Base-by-base conservation (phyloP, 139 green algal genomes). In the Chlamydomonas asymmetrica region DNA sequence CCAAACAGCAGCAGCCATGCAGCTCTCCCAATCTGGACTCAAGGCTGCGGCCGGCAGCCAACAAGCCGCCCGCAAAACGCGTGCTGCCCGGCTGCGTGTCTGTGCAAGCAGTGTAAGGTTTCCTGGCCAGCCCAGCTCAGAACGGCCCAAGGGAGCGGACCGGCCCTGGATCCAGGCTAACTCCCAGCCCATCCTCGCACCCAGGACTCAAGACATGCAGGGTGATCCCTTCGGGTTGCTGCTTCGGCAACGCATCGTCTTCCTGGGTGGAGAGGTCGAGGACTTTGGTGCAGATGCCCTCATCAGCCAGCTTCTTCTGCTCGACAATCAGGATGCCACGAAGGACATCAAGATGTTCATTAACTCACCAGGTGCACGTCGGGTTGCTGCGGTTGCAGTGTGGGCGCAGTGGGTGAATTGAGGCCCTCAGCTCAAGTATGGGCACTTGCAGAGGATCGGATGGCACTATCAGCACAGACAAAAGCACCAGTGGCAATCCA, bases 331-430 rank as follows among this genome's bases (percentile, higher is more conserved):
- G 64, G 96, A 98, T 73, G 84, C 93, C 32, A 96, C 77, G 9
- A 97, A 97, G 85, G 96, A 98, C 84, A 99, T 99, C 84, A 98
- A 98, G 85, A 69, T 99, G n/a, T 98, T 98, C 87, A 98, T 99
- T 82, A 99, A 99, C 85, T 98, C 95, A 29, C 96, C 96, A 32
- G 96, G 88, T 91, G 70, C 39, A 49, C 5, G n/a, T 65, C 52
- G 25, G 40, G 2, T 63, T 10, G n/a, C 2, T 13, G 23, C 13
- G 29, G n/a, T n/a, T n/a, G n/a, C n/a, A n/a, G n/a, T n/a, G n/a
- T n/a, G n/a, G n/a, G n/a, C n/a, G n/a, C n/a, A n/a, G n/a, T n/a
- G n/a, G n/a, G n/a, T n/a, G n/a, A n/a, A n/a, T n/a, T n/a, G n/a
- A n/a, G n/a, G n/a, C n/a, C n/a, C n/a, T n/a, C n/a, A n/a, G n/a